Evolutionary conservation across 2,329 filamentous ascomycete genomes (phyloP).

Genomic region (Clonostachys byssicola): DNA sequence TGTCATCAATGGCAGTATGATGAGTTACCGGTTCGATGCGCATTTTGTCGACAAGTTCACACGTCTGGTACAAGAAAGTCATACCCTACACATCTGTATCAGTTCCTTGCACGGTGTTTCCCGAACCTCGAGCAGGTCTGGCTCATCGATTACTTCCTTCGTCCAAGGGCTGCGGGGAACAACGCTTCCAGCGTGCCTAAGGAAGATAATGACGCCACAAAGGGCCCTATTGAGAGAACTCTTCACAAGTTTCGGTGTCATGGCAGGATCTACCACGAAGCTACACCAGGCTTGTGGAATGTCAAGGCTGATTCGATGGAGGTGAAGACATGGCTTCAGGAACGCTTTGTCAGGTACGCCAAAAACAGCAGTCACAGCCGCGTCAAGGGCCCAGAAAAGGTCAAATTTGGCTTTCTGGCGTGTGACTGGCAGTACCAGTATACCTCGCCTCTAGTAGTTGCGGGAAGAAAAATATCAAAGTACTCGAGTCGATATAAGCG

Average conservation of each 20-base stretch:
- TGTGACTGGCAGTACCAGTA: conserved; percentile 15
- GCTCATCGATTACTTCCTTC: conserved; percentile 36
- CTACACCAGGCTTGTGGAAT: conserved; percentile 23
- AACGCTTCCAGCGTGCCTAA: too few species aligned
- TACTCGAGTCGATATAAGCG: conserved; percentile 11
- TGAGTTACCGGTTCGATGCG: conserved; percentile 15
- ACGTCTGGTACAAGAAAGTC: conserved; percentile 20
- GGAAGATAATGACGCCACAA: background rate
- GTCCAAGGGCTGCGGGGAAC: conserved; percentile 14
- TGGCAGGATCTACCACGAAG: conserved; percentile 23
- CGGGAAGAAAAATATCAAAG: conserved; percentile 10
- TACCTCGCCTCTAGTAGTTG: background rate
- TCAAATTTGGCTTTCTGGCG: conserved; percentile 32
- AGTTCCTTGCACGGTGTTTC: conserved; percentile 34
- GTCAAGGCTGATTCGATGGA: conserved; percentile 25
- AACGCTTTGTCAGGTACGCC: conserved; percentile 28
- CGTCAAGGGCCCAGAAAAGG: conserved; percentile 23
- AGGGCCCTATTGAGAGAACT: conserved; percentile 10
- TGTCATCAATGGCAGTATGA: conserved; percentile 33
- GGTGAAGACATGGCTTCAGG: conserved; percentile 30
- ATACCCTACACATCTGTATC: conserved; percentile 34
- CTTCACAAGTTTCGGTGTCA: conserved; percentile 19
- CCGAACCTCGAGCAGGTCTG: conserved; percentile 37
- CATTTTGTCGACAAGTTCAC: background rate
- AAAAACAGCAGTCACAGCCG: conserved; percentile 22